Conservation (phyloP, 331 rosid genomes). For the Telfairia occidentalis region DNA sequence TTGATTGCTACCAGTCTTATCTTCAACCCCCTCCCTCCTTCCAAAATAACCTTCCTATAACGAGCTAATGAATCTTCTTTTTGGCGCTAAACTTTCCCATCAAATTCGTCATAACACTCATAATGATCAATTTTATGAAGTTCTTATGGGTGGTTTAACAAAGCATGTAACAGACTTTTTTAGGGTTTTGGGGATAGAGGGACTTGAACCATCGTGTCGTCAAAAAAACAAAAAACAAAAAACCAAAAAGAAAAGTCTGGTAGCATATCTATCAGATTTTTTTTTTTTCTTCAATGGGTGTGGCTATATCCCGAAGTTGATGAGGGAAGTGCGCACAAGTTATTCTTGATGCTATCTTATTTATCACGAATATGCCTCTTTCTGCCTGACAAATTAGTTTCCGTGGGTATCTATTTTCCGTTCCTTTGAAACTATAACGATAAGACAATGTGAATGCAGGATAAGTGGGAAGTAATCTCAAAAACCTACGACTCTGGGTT, state of each 20-base stretch:
- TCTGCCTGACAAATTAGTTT: neutral
- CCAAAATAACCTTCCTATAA: no score
- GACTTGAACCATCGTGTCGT: no score
- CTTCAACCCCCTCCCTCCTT: no score
- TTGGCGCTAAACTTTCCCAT: neutral
- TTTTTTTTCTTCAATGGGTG: neutral
- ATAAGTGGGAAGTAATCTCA: slow-evolving; percentile 48
- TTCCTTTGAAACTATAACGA: neutral
- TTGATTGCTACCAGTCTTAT: no score
- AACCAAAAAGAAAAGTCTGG: no score
- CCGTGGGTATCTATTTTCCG: neutral
- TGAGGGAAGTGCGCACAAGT: neutral
- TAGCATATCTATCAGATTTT: neutral
- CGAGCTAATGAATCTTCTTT: neutral
- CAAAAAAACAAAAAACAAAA: no score
- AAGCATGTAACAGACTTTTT: no score
- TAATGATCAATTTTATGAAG: slow-evolving; percentile 3
- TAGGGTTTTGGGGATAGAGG: no score
- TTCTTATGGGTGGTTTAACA: no score
- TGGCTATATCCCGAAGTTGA: neutral
- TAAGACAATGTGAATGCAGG: slow-evolving; percentile 27
- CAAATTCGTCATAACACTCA: neutral
- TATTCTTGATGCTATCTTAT: neutral
- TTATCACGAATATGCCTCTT: neutral
- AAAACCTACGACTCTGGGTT: slow-evolving; percentile 65